Evolutionary conservation across 2,329 filamentous ascomycete genomes (phyloP).

Genomic region (Amauroascus verrucosus): DNA sequence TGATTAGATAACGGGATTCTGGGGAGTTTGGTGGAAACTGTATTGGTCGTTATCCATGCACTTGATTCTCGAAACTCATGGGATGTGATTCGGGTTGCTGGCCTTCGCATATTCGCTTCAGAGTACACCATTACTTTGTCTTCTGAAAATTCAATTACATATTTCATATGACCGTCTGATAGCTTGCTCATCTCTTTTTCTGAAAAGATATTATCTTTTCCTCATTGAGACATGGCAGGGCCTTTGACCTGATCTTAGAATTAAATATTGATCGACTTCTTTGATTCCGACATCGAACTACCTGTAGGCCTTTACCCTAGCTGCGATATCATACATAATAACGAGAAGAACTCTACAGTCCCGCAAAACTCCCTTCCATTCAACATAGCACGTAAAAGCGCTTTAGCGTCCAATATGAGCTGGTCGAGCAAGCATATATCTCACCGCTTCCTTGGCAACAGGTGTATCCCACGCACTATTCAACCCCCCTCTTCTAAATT

Average conservation of each 20-base stretch:
- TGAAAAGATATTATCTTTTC: too few species aligned
- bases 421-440: constrained; percentile 48
- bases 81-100: too few species aligned
- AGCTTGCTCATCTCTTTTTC: too few species aligned
- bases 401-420: constrained; percentile 19
- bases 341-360: not conserved
- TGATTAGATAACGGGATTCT: not conserved
- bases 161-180: too few species aligned
- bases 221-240: not conserved
- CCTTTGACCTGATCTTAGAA: not conserved
- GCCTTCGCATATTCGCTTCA: too few species aligned
- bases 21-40: not conserved
- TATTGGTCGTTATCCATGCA: too few species aligned
- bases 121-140: too few species aligned
- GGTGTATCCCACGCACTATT: constrained; percentile 55
- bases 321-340: not conserved
- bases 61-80: too few species aligned
- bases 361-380: not conserved
- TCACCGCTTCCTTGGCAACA: constrained; percentile 52
- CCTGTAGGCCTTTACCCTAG: not conserved
- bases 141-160: too few species aligned
- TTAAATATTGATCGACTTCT: not conserved
- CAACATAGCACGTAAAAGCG: not conserved
- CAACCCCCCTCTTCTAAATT: constrained; percentile 41
- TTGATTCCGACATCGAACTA: not conserved